Base-by-base conservation (phyloP, 768 basidiomycete genomes). In the Nidularia pulvinata region DNA sequence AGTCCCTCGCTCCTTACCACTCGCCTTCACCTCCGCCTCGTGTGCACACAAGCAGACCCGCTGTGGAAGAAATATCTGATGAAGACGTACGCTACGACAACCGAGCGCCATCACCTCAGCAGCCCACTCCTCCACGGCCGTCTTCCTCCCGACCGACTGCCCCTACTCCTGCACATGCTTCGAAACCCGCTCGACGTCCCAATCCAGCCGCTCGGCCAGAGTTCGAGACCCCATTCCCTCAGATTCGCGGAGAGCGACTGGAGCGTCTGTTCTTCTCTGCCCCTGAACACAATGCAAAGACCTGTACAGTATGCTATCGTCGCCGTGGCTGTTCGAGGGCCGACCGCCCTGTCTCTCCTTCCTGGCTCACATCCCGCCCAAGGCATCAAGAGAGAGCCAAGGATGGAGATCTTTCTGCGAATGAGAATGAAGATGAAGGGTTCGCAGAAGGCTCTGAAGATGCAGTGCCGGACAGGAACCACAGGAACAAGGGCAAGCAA, bases 181-280 rank as follows among this genome's bases (percentile, higher is more conserved):
- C 33, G 43, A 30, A 4, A 30, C 25, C 25, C 25, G 25, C 25
- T 30, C 25, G 25, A 30, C 25, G 56, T 49, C 30, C 47, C 53
- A 48, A 49, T 51, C 55, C 57, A 55, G 46, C 39, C 9, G 5
- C 25, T 11, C 50, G 4, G 5, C 7, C 16, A 7, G 67, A 66
- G 45, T 56, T 59, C 6, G 75, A 73, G 30, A 78, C 84, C 0
- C 86, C 90, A 1, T 93, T 97, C 73, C 94, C 94, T 0, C 82
- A 85, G 55, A 94, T 95, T 45, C 83, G 89, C 19, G 92, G 90
- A 7, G 83, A 83, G 44, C 84, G 81, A 43, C 78, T 93, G 37
- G 92, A 96, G 63, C 77, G 81, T 0, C 69, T 95, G 49, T 94
- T 95, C 72, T 93, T 91, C 69, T 84, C 85, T 46, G 84, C 87